Evolutionary conservation across 1,284 basidiomycete species (phyloP), one percentile per base, ranked within the genome.

Genomic region (Mrakiaceae sp.): DNA sequence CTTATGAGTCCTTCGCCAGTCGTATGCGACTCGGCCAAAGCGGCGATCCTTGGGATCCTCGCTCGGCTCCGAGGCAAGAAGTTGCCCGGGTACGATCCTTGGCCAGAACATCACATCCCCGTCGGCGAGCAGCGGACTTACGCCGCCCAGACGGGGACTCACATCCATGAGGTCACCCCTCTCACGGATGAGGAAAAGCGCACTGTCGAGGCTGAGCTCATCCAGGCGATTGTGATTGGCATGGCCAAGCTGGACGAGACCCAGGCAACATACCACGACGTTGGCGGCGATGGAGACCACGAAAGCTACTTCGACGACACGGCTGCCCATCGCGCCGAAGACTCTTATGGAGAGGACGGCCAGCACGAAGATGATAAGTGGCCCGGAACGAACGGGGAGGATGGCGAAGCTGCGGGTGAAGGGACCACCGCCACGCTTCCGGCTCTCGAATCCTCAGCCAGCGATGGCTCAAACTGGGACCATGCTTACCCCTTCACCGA

Each of bases 141-240:
- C 61, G 68, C 67, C 43, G 73, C 74, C 10, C 77, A 78, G 62
- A 75, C 67, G 5, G 76, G 76, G 1, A 71, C 71, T 3, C 77
- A 78, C 66, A 59, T 69, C 8, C 77, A 78, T 62, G 70, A 73
- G 27, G 61, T 73, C 48, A 61, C 69, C 8, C 75, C 83, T 1
- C 86, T 91, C 71, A 80, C 80, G 9, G 71, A 69, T 39, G 72
- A 75, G 9, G 82, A 87, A 68, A 80, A 86, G 62, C 74, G 76
- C 3, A 78, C 89, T 71, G 84, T 94, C 64, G 84, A 89, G 72
- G 80, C 82, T 51, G 91, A 94, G 76, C 81, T 96, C 58, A 73
- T 94, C 5, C 81, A 87, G 66, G 87, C 90, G 53, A 85, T 96
- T 66, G 84, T 94, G 64, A 85, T 94, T 61, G 91, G 90, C 42